Percentiles rank a stretch among this genome's conserved stretches.
Conservation (phyloP, 2,329 filamentous ascomycete species). For the Colletotrichum tofieldiae region DNA sequence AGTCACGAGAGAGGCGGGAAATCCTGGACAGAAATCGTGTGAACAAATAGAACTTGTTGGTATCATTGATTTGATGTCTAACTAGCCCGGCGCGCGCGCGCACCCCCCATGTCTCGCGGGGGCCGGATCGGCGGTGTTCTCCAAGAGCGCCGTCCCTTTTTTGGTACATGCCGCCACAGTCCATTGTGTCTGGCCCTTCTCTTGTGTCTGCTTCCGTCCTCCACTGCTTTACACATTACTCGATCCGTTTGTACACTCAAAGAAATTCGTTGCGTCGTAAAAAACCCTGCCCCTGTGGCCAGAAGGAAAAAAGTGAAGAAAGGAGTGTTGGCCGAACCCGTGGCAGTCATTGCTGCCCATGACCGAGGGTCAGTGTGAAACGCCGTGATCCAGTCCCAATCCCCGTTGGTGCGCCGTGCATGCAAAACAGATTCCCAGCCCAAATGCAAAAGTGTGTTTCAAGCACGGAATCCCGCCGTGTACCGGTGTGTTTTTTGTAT, state of each 20-base stretch:
- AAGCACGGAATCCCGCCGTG: slow-evolving; percentile 24
- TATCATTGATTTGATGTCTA: slow-evolving; percentile 29
- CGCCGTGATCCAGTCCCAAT: slow-evolving; percentile 33
- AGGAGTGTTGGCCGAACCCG: slow-evolving; percentile 30
- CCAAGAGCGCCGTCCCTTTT: slow-evolving; percentile 26
- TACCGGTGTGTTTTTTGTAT: slow-evolving; percentile 21
- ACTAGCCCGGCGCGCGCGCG: slow-evolving; percentile 8
- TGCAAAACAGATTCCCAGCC: slow-evolving; percentile 39
- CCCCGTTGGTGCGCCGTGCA: slow-evolving; percentile 40
- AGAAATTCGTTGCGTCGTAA: slow-evolving; percentile 40
- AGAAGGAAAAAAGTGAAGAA: neutral
- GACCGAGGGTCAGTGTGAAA: slow-evolving; percentile 34
- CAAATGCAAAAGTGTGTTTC: slow-evolving; percentile 33
- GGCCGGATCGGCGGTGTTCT: slow-evolving; percentile 19
- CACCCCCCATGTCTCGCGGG: slow-evolving; percentile 23
- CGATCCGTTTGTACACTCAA: slow-evolving; percentile 29
- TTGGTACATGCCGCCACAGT: slow-evolving; percentile 39
- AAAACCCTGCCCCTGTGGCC: neutral
- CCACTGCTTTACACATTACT: slow-evolving; percentile 36
- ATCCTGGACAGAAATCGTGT: neutral
- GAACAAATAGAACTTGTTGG: slow-evolving; percentile 39
- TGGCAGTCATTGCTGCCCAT: slow-evolving; percentile 19
- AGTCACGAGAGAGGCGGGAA: neutral
- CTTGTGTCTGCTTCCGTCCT: slow-evolving; percentile 2
- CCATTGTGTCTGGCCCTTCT: slow-evolving; percentile 13